Evolutionary conservation across 208 protist genomes (phyloP), one percentile per base, ranked within the genome.

Genomic region (Histomonas meleagridis): DNA sequence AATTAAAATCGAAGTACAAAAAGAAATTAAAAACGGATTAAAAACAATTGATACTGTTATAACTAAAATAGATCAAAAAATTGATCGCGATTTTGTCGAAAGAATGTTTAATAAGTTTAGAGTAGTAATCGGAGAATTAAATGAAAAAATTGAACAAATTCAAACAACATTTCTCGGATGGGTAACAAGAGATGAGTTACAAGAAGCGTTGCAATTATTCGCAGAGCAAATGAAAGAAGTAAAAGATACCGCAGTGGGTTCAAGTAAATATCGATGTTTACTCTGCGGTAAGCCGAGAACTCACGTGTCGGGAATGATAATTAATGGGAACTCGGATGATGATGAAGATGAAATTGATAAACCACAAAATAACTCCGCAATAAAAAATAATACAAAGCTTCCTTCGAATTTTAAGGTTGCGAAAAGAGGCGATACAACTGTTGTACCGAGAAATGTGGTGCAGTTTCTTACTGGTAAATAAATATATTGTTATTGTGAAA

Each of bases 81-180:
- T 86, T 55, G 76, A 86, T 46, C 38, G 76, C 10, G 76, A 86
- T 55, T 86, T 86, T 49, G 76, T 86, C 46, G 76, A 86, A 55
- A 86, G 76, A 86, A 55, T 86, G 46, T 86, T 86, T 55, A 86
- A 86, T 55, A 86, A 86, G 18, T 86, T 86, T 16, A 86, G 76
- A 86, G 46, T 86, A 12, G 3, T 86, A 9, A 28, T 86, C 55
- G 40, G n/a, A 14, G 76, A 86, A 7, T 46, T 86, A 0, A 86
- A 86, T 18, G 76, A 86, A 18, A 86, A 48, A 86, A 48, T 86
- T 12, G 76, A 86, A n/a, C 43, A 86, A 5, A 51, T 49, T 9
- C 76, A 86, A 48, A 18, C 26, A 4, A 86, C 43, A 14, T 86
- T 86, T 46, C 46, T 51, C 7, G 46, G 46, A 43, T 86, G 76